These are phyloP conservation scores for Salix koriyanagi DNA, from an alignment of 345 rosid species.

Conservation along the genomic window DNA sequence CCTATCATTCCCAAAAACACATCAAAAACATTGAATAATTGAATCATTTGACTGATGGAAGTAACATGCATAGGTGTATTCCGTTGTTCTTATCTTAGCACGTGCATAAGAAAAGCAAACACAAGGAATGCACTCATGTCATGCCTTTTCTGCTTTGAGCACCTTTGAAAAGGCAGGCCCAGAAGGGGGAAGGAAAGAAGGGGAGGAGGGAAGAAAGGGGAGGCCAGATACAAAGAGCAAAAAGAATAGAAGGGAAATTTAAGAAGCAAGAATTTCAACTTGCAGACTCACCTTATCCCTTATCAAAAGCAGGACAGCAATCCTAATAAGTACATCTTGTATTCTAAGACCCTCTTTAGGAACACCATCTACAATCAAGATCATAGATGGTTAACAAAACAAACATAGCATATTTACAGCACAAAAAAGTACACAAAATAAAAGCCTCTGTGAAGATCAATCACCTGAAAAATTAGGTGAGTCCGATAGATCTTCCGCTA, in stretches of 20 bases:
- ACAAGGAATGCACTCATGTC: not conserved
- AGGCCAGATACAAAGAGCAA: not conserved
- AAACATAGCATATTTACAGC: not conserved
- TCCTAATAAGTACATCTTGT: conserved; percentile 79
- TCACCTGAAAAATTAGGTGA: conserved; percentile 71
- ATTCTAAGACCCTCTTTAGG: conserved; percentile 98
- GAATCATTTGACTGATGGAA: not conserved
- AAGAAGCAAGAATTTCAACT: not conserved
- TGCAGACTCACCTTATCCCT: conserved; percentile 65
- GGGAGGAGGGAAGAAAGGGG: not conserved
- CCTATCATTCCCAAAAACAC: conserved; percentile 36
- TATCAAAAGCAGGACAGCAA: conserved; percentile 60
- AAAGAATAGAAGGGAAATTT: not conserved
- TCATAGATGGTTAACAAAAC: not conserved
- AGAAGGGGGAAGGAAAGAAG: not conserved
- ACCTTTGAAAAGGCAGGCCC: not conserved
- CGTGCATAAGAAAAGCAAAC: not conserved
- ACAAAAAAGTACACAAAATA: conserved; percentile 7
- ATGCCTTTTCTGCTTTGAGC: not conserved
- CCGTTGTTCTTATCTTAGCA: not conserved
- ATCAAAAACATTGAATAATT: not conserved
- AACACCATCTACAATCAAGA: conserved; percentile 76
- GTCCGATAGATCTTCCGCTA: conserved; percentile 64
- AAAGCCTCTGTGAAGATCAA: conserved; percentile 14
- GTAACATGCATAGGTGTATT: not conserved